Percentiles rank a stretch among this genome's conserved stretches.
Conservation (phyloP, 306 rosid species). For the Trifolium subterraneum region DNA sequence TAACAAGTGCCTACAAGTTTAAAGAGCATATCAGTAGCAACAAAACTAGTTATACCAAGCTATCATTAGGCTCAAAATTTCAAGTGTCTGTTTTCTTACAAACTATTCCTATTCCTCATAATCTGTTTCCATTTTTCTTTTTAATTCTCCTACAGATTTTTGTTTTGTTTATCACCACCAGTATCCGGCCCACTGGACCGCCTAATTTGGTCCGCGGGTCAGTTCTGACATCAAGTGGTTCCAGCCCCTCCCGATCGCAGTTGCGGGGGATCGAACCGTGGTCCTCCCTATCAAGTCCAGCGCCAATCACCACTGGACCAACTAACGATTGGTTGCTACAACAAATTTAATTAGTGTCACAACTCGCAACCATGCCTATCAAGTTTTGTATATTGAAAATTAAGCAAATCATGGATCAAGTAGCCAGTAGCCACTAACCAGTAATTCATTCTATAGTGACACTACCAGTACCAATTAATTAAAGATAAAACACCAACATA, state of each 20-base stretch:
- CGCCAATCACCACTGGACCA: too few species aligned
- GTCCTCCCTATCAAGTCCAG: too few species aligned
- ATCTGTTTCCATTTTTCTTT: conserved; percentile 1
- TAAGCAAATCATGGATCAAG: conserved; percentile 21
- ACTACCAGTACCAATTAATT: not conserved
- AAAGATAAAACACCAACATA: conserved; percentile 3
- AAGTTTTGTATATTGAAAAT: conserved; percentile 14
- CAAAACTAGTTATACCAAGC: conserved; percentile 14
- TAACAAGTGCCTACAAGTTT: not conserved
- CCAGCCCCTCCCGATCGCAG: too few species aligned
- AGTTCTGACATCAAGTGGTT: too few species aligned
- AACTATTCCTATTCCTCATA: conserved; percentile 13
- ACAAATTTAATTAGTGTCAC: conserved; percentile 1
- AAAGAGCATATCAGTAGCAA: conserved; percentile 4
- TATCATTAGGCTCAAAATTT: not conserved
- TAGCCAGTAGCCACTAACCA: not conserved
- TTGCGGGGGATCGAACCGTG: too few species aligned
- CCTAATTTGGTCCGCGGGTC: too few species aligned
- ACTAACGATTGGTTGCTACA: too few species aligned
- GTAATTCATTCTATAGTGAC: not conserved
- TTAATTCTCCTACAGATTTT: too few species aligned
- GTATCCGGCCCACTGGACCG: too few species aligned
- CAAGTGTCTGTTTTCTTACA: not conserved
- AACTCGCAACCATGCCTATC: not conserved
- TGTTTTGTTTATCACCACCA: too few species aligned